Evolutionary conservation across 2,329 filamentous ascomycete species (phyloP).

Genomic region (Fusarium sororula): DNA sequence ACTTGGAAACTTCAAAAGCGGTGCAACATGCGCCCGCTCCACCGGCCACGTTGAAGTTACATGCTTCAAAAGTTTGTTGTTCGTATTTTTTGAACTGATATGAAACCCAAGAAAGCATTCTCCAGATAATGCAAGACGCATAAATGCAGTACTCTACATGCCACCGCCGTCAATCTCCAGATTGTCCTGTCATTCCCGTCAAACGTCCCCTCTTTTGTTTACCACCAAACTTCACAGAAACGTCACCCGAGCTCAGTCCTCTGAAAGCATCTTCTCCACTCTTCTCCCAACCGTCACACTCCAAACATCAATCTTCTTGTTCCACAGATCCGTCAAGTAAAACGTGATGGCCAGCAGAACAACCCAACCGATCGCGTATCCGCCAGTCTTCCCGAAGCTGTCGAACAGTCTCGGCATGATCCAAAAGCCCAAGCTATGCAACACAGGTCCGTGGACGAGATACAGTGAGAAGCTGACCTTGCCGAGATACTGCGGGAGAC

Average conservation of each 20-base stretch:
- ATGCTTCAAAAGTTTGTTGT: neutral
- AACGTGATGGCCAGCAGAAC: constrained; percentile 45
- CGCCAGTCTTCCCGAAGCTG: constrained; percentile 43
- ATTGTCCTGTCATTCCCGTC: neutral
- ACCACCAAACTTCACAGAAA: neutral
- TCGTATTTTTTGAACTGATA: neutral
- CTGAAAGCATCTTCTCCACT: constrained; percentile 42
- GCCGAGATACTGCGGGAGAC: constrained; percentile 50
- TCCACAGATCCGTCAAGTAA: constrained; percentile 50
- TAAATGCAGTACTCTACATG: neutral
- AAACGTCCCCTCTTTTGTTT: neutral
- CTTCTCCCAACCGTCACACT: constrained; percentile 50
- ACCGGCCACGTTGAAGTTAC: neutral
- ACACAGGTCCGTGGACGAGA: constrained; percentile 62
- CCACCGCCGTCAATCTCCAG: neutral
- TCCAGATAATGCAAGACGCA: neutral
- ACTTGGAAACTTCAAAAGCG: neutral
- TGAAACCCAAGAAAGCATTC: neutral
- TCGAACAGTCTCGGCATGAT: constrained; percentile 57
- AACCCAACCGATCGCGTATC: constrained; percentile 47
- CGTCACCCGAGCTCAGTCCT: constrained; percentile 1
- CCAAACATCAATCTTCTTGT: constrained; percentile 49
- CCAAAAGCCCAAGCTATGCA: constrained; percentile 69
- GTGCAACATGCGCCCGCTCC: neutral
- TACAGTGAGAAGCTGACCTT: constrained; percentile 54